Conservation (phyloP, 176 grass and related monocot genomes). For the Avena atlantica region DNA sequence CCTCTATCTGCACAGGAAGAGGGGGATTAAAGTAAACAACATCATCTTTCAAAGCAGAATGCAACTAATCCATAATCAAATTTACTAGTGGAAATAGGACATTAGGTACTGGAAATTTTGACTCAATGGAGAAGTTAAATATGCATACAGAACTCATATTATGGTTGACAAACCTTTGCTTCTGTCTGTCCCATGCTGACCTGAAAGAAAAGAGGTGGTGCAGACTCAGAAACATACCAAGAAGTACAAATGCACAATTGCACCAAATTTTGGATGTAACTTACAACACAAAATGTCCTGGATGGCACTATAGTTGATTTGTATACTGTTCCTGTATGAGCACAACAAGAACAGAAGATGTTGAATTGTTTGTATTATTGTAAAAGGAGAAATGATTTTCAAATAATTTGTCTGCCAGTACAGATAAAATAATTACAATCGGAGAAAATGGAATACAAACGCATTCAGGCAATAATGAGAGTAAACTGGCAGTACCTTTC, state of each 20-base stretch:
- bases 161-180: slow-evolving; percentile 78
- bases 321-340: slow-evolving; percentile 89
- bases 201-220: slow-evolving; percentile 52
- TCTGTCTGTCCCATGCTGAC: slow-evolving; percentile 96
- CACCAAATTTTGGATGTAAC: slow-evolving; percentile 40
- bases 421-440: slow-evolving; percentile 8
- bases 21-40: background rate
- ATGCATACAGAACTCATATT: slow-evolving; percentile 25
- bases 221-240: slow-evolving; percentile 25
- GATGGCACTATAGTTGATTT: slow-evolving; percentile 92
- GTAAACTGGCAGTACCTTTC: slow-evolving; percentile 65
- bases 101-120: slow-evolving; percentile 22
- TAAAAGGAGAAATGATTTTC: slow-evolving; percentile 24
- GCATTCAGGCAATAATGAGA: background rate
- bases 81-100: slow-evolving; percentile 19
- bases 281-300: slow-evolving; percentile 97
- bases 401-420: background rate
- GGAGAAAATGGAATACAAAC: slow-evolving; percentile 16
- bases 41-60: slow-evolving; percentile 18
- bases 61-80: slow-evolving; percentile 3
- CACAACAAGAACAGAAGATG: slow-evolving; percentile 33
- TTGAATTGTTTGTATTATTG: slow-evolving; percentile 16
- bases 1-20: slow-evolving; percentile 67
- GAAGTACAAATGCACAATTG: slow-evolving; percentile 26
- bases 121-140: slow-evolving; percentile 34